A percentile compares a stretch with the other conserved stretches of the same genome.
Evolutionary conservation across 1,284 basidiomycete species (phyloP).

Genomic region (Leccinum pachyderme): DNA sequence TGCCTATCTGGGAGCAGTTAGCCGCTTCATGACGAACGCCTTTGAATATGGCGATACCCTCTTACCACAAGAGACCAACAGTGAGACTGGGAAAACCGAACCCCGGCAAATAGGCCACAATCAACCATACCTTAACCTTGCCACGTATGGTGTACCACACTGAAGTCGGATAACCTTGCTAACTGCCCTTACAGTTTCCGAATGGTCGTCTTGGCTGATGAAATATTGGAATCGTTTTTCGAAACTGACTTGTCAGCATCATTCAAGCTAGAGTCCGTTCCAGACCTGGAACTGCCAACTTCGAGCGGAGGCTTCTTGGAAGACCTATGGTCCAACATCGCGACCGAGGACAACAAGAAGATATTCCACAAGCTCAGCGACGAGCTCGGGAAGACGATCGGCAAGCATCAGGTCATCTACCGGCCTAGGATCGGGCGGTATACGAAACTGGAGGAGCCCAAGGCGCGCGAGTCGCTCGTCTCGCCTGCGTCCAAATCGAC

Average conservation of each 20-base stretch:
- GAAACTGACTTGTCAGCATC: conserved; percentile 85
- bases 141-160: conserved; percentile 53
- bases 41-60: conserved; percentile 94
- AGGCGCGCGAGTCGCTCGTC: conserved; percentile 83
- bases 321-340: conserved; percentile 84
- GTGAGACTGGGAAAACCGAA: conserved; percentile 42
- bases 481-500: conserved; percentile 61
- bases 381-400: conserved; percentile 89
- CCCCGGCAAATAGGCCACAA: conserved; percentile 60
- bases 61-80: conserved; percentile 49
- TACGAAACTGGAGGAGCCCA: conserved; percentile 80
- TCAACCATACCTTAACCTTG: conserved; percentile 84
- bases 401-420: conserved; percentile 82
- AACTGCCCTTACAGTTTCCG: conserved; percentile 66
- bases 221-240: conserved; percentile 93
- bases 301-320: conserved; percentile 69
- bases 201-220: conserved; percentile 95
- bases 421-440: conserved; percentile 85
- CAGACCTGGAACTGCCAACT: conserved; percentile 60
- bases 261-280: conserved; percentile 78
- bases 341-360: conserved; percentile 85
- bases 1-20: conserved; percentile 93
- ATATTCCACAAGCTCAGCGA: conserved; percentile 87
- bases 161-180: conserved; percentile 6
- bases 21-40: conserved; percentile 94